Percentiles rank a stretch among this genome's conserved stretches.
These are phyloP conservation scores for Casuarina cunninghamiana DNA, from an alignment of 306 rosid species.

Conservation along the genomic window DNA sequence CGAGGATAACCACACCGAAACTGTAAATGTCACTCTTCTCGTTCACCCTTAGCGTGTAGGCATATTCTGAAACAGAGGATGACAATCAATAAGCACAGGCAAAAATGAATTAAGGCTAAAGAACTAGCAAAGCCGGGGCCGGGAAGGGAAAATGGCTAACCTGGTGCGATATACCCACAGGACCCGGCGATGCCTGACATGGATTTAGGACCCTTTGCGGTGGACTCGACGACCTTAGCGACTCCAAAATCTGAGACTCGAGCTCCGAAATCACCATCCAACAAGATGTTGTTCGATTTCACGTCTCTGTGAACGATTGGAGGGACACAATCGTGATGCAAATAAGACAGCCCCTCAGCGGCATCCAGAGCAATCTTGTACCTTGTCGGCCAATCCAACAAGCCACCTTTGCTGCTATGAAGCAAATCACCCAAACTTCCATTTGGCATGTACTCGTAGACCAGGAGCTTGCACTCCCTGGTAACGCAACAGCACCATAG, in stretches of 20 bases:
- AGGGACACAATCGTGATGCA: slow-evolving; percentile 96
- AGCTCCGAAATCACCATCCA: slow-evolving; percentile 81
- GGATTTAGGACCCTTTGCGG: slow-evolving; percentile 62
- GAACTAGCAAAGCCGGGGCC: background rate
- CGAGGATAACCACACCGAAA: slow-evolving; percentile 87
- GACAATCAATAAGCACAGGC: slow-evolving; percentile 14
- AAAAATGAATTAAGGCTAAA: slow-evolving; percentile 15
- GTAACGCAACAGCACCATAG: slow-evolving; percentile 94
- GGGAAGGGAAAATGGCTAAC: slow-evolving; percentile 22
- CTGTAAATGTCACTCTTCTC: slow-evolving; percentile 97
- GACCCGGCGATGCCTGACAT: slow-evolving; percentile 93
- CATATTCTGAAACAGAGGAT: slow-evolving; percentile 58
- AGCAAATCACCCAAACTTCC: slow-evolving; percentile 93
- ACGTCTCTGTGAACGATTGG: slow-evolving; percentile 92
- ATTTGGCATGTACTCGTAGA: slow-evolving; percentile 94
- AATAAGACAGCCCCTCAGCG: slow-evolving; percentile 93
- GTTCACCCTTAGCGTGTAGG: slow-evolving; percentile 85
- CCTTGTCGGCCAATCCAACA: slow-evolving; percentile 91
- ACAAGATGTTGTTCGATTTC: slow-evolving; percentile 83
- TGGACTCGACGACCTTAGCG: slow-evolving; percentile 69
- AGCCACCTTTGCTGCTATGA: slow-evolving; percentile 74
- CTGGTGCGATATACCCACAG: slow-evolving; percentile 97
- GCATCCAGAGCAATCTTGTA: slow-evolving; percentile 81
- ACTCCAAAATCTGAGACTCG: slow-evolving; percentile 93
- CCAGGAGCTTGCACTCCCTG: slow-evolving; percentile 80